phyloP scores from a whole-genome alignment of 495 filamentous ascomycete genomes.

The Penicillium psychrofluorescens region DNA sequence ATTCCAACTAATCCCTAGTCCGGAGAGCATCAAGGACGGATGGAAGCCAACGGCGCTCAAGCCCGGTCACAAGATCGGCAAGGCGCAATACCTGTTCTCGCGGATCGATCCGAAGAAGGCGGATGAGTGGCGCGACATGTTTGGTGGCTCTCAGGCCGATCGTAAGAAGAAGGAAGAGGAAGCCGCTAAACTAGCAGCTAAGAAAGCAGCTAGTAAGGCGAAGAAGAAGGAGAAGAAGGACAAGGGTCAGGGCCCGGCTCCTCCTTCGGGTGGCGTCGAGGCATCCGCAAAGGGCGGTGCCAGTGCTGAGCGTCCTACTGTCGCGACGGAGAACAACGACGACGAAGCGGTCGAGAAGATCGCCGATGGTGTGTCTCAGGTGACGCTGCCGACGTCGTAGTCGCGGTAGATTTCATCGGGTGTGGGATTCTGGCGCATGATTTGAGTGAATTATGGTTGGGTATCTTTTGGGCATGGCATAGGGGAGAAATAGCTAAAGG shows the following conservation, averaged over 20 bases:
- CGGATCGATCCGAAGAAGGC: constrained; percentile 76
- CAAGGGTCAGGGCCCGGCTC: constrained; percentile 18
- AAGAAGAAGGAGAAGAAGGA: constrained; percentile 55
- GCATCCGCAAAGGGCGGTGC: constrained; percentile 30
- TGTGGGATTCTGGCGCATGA: too few relatives aligned
- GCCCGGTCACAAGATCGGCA: constrained; percentile 73
- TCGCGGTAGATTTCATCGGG: too few relatives aligned
- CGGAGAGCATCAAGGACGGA: constrained; percentile 33
- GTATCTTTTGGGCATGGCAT: too few relatives aligned
- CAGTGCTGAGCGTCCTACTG: constrained; percentile 18
- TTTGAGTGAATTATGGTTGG: too few relatives aligned
- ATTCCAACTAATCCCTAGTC: constrained; percentile 55
- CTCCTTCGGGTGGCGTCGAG: constrained; percentile 23
- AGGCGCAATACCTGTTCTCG: constrained; percentile 76
- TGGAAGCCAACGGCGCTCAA: constrained; percentile 58
- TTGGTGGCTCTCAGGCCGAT: constrained; percentile 67
- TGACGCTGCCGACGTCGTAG: constrained; percentile 32
- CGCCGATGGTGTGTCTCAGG: constrained; percentile 33
- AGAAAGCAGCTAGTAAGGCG: constrained; percentile 50
- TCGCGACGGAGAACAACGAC: constrained; percentile 13
- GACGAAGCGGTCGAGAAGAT: constrained; percentile 33
- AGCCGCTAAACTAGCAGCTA: constrained; percentile 46
- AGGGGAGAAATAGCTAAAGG: too few relatives aligned
- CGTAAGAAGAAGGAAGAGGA: constrained; percentile 59
- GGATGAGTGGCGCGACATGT: constrained; percentile 72